A percentile compares a stretch with the other conserved stretches of the same genome.
Evolutionary conservation across 2,329 filamentous ascomycete genomes (phyloP).

Genomic region (Trichoderma polysporum): DNA sequence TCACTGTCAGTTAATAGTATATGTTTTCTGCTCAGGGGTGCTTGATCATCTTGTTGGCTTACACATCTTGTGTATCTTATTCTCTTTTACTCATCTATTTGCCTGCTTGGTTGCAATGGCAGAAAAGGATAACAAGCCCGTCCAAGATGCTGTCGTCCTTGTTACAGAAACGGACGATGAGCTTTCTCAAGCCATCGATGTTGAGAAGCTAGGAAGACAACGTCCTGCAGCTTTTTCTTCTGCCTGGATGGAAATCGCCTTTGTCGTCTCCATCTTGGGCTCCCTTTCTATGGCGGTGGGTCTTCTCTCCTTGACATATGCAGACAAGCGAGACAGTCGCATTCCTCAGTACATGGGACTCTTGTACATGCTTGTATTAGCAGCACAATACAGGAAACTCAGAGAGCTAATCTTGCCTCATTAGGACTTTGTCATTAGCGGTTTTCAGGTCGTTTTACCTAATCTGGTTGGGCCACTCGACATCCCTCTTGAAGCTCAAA

Average conservation of each 20-base stretch:
- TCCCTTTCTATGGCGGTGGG: constrained; percentile 58
- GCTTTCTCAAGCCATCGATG: constrained; percentile 27
- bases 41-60: neutral
- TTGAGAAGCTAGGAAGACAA: constrained; percentile 59
- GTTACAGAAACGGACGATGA: constrained; percentile 25
- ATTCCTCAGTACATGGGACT: constrained; percentile 1
- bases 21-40: neutral
- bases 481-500: constrained; percentile 61
- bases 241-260: constrained; percentile 54
- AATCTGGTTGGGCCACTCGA: constrained; percentile 59
- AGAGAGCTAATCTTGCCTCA: neutral
- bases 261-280: constrained; percentile 58
- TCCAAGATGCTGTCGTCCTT: constrained; percentile 13
- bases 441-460: constrained; percentile 70
- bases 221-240: constrained; percentile 55
- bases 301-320: constrained; percentile 16
- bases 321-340: constrained; percentile 4
- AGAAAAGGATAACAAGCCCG: constrained; percentile 15
- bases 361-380: neutral
- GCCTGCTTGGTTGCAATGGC: constrained; percentile 4
- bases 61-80: neutral
- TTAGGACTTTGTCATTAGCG: constrained; percentile 70
- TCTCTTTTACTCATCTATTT: neutral
- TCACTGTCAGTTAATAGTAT: neutral
- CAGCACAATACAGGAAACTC: neutral